Evolutionary conservation across 148 eudicot species (phyloP), one percentile per base, ranked within the genome.

Genomic region (Camellia japonica): DNA sequence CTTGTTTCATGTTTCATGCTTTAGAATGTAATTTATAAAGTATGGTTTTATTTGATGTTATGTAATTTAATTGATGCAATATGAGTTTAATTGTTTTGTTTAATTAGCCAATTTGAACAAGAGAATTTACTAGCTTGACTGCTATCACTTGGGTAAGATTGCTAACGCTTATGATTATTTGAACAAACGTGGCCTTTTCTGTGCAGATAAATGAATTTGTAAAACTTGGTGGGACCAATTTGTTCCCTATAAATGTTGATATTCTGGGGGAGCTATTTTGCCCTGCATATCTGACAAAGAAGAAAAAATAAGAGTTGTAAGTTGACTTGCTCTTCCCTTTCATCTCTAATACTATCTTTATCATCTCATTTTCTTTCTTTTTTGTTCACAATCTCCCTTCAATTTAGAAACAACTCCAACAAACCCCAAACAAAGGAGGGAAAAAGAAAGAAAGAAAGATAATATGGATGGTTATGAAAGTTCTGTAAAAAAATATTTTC

Each of bases 211-310:
- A 96, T 79, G 99, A 93, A 87, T 94, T 96, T 86, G 98, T 96
- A 52, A 96, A 94, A 84, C 90, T 96, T 84, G 98, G 99, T 61
- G 99, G 95, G 60, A 93, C 91, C 76, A 97, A 96, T 82, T 94
- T 96, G 71, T 91, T 96, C 81, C 94, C 98, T 20, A 89, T 94
- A 82, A 94, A 96, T 87, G 97, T 98, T 84, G 98, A 90, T 88
- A 96, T 94, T 80, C 85, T 94, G 78, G 93, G 30, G 38, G 94
- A 65, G 98, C 98, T 82, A 94, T 96, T 82, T 86, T 96, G 75
- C 99, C 99, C 68, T 92, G 99, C 87, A 96, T 96, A 79, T 91
- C 97, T 52, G 99, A 96, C 83, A 90, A 94, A 84, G 99, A 94
- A 87, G 99, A 96, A 80, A 96, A 96, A 82, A 94, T 93, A 79